Evolutionary conservation across 2,329 filamentous ascomycete genomes (phyloP).

Genomic region (Fusarium sp.): DNA sequence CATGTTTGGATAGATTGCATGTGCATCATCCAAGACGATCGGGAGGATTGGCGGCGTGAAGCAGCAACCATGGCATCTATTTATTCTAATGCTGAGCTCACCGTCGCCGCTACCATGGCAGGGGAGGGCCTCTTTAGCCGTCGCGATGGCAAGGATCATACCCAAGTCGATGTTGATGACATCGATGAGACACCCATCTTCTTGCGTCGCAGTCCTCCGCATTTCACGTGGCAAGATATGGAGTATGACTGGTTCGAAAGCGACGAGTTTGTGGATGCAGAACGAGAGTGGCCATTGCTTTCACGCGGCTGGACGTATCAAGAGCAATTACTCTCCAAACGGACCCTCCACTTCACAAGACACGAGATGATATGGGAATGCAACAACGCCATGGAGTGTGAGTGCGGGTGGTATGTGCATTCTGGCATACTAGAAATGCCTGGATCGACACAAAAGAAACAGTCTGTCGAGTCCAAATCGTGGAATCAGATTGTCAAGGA

Average conservation of each 20-base stretch:
- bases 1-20: conserved; percentile 12
- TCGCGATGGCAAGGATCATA: not conserved
- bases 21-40: conserved; percentile 11
- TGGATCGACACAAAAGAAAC: not conserved
- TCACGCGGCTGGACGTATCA: not conserved
- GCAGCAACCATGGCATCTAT: conserved; percentile 7
- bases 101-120: not conserved
- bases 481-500: conserved; percentile 2
- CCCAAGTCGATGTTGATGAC: not conserved
- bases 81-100: not conserved
- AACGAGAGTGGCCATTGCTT: not conserved
- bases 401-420: not conserved
- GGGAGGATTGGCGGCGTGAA: conserved; percentile 8
- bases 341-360: not conserved
- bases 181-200: not conserved
- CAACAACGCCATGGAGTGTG: not conserved
- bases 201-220: not conserved
- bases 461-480: not conserved
- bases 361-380: not conserved
- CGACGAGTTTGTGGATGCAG: not conserved
- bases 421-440: not conserved
- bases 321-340: not conserved
- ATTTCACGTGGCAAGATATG: not conserved
- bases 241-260: not conserved
- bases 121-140: not conserved